These are phyloP conservation scores for Carpinus fangiana DNA, from an alignment of 306 rosid species.

Conservation along the genomic window DNA sequence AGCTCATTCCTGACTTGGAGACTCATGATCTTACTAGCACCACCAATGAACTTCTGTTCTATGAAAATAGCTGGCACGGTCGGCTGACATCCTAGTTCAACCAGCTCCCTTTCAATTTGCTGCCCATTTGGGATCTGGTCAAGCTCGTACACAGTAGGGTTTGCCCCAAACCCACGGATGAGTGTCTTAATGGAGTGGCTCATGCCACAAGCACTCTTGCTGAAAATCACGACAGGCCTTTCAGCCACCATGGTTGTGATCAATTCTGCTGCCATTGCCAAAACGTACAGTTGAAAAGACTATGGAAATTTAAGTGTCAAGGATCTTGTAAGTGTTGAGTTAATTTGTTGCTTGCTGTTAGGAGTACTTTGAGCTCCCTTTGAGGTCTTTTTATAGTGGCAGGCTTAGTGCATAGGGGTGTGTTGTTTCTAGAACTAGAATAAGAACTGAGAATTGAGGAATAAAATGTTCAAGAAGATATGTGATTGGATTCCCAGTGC, in stretches of 20 bases:
- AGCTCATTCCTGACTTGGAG: slow-evolving; percentile 64
- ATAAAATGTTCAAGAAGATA: background rate
- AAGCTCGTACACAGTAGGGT: slow-evolving; percentile 66
- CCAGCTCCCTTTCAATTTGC: slow-evolving; percentile 59
- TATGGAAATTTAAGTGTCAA: background rate
- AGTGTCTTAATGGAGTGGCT: slow-evolving; percentile 69
- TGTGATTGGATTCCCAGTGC: background rate
- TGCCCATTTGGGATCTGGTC: slow-evolving; percentile 61
- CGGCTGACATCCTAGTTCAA: slow-evolving; percentile 62
- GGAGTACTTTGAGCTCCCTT: background rate
- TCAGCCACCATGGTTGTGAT: slow-evolving; percentile 43
- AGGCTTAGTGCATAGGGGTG: background rate
- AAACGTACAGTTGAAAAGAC: background rate
- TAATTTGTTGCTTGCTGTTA: background rate
- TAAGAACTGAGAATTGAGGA: background rate
- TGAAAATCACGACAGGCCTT: slow-evolving; percentile 79
- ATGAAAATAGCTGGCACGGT: slow-evolving; percentile 76
- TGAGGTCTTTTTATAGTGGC: slow-evolving; percentile 2
- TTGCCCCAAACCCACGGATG: slow-evolving; percentile 64
- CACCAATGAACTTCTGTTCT: slow-evolving; percentile 63
- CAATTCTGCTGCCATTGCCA: background rate
- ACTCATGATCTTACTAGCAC: slow-evolving; percentile 56
- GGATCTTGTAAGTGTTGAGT: background rate
- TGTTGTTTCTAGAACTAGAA: background rate
- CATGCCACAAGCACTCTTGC: slow-evolving; percentile 68